These are phyloP conservation scores for Rhizomucor miehei DNA, from an alignment of 371 early-diverging fungal genomes.

Conservation along the genomic window DNA sequence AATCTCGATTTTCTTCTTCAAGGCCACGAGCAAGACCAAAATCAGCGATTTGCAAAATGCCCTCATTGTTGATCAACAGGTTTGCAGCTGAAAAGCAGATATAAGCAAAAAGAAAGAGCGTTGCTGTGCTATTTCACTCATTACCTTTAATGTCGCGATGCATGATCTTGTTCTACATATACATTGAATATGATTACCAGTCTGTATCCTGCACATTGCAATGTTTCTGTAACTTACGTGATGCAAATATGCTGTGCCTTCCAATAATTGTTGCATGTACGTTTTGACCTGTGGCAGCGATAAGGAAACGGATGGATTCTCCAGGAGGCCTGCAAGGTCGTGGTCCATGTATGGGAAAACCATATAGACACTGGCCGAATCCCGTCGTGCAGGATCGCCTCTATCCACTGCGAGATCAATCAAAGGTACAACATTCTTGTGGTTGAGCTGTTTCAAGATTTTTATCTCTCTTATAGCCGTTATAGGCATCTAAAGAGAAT, in stretches of 20 bases:
- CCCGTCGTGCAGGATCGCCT: slow-evolving; percentile 32
- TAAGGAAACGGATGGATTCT: slow-evolving; percentile 67
- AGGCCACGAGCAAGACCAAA: slow-evolving; percentile 87
- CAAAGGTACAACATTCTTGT: slow-evolving; percentile 86
- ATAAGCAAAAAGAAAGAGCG: slow-evolving; percentile 1
- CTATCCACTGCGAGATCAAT: slow-evolving; percentile 74
- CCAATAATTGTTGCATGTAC: slow-evolving; percentile 78
- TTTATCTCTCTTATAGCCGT: slow-evolving; percentile 96
- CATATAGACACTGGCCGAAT: slow-evolving; percentile 74
- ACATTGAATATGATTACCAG: background rate
- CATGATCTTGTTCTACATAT: slow-evolving; percentile 65
- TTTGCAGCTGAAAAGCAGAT: slow-evolving; percentile 68
- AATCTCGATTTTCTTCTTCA: slow-evolving; percentile 60
- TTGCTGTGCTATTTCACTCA: background rate
- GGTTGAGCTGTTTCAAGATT: slow-evolving; percentile 77
- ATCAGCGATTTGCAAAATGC: slow-evolving; percentile 86
- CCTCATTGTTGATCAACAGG: slow-evolving; percentile 82
- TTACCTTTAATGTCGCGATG: slow-evolving; percentile 91
- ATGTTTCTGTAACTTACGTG: slow-evolving; percentile 26
- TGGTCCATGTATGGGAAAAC: slow-evolving; percentile 97
- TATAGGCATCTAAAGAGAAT: slow-evolving; percentile 78
- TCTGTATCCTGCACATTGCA: no score
- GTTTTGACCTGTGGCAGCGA: slow-evolving; percentile 74
- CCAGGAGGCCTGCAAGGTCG: slow-evolving; percentile 85
- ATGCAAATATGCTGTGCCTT: slow-evolving; percentile 86